These are phyloP conservation scores for Trypethelium eluteriae DNA, from an alignment of 495 filamentous ascomycete genomes.

Conservation along the genomic window DNA sequence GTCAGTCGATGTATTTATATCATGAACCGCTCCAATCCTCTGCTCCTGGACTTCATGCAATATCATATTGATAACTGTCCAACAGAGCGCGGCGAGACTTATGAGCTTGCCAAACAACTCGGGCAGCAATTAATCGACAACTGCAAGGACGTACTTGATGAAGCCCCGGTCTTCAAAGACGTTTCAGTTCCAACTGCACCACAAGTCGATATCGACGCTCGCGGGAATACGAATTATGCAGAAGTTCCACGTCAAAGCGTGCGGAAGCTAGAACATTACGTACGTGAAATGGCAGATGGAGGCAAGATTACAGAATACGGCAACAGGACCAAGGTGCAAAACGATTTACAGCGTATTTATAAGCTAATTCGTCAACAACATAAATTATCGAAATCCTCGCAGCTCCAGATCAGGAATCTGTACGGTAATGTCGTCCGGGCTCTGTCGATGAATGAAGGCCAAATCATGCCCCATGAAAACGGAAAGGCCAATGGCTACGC, in stretches of 20 bases:
- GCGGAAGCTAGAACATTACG: conserved; percentile 96
- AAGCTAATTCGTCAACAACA: conserved; percentile 97
- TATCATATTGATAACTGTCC: conserved; percentile 99
- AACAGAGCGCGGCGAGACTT: conserved; percentile 92
- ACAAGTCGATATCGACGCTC: conserved; percentile 78
- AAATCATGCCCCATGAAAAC: conserved; percentile 84
- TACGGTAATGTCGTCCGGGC: conserved; percentile 92
- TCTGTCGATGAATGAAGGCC: conserved; percentile 91
- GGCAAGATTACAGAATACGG: conserved; percentile 98
- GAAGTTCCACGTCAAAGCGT: conserved; percentile 83
- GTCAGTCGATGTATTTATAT: conserved; percentile 96
- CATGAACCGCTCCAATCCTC: conserved; percentile 97
- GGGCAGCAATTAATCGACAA: conserved; percentile 93
- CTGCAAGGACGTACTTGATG: conserved; percentile 81
- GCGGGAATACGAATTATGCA: conserved; percentile 81
- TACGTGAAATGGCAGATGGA: conserved; percentile 96
- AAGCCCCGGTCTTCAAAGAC: conserved; percentile 87
- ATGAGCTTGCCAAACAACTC: conserved; percentile 92
- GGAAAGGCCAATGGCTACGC: conserved; percentile 48
- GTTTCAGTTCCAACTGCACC: conserved; percentile 87
- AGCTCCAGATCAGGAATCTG: conserved; percentile 87
- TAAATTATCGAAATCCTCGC: conserved; percentile 86
- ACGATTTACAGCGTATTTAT: conserved; percentile 86
- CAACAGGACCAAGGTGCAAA: conserved; percentile 95
- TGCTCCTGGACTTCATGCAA: conserved; percentile 97